These are phyloP conservation scores for Manihot esculenta DNA, from an alignment of 441 rosid species.

Conservation along the genomic window DNA sequence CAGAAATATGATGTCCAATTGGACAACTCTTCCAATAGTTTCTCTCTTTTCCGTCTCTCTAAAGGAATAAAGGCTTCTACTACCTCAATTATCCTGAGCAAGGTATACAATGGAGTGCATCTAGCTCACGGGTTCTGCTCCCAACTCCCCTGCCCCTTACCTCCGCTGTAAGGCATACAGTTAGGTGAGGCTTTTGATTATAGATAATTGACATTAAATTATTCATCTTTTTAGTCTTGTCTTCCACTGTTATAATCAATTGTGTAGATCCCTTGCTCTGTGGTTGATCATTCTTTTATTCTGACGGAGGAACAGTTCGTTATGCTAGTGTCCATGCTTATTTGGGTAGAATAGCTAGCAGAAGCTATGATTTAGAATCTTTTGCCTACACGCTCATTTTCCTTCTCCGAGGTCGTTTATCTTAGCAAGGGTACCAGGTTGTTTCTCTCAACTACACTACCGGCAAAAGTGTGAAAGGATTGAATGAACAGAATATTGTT, in stretches of 20 bases:
- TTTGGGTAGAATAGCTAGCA: slow-evolving; percentile 90
- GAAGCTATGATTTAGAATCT: slow-evolving; percentile 97
- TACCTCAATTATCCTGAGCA: no score
- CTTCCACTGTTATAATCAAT: not conserved
- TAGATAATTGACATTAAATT: not conserved
- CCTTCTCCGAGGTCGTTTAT: slow-evolving; percentile 88
- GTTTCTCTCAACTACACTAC: not conserved
- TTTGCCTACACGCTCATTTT: slow-evolving; percentile 96
- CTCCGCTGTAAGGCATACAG: no score
- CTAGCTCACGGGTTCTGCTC: no score
- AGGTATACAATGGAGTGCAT: no score
- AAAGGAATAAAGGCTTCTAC: no score
- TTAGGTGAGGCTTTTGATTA: slow-evolving; percentile 41
- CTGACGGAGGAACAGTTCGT: slow-evolving; percentile 80
- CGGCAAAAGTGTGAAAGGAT: not conserved
- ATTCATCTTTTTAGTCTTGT: not conserved
- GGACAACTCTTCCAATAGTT: no score
- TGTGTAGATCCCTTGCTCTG: not conserved
- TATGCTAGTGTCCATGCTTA: slow-evolving; percentile 98
- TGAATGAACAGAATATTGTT: not conserved
- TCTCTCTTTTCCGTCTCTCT: no score
- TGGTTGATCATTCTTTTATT: not conserved
- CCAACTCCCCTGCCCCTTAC: no score
- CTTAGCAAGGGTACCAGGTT: slow-evolving; percentile 99
- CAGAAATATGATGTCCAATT: no score